These are phyloP conservation scores for Aspergillus carlsbadensis DNA, from an alignment of 495 filamentous ascomycete species.

Conservation along the genomic window DNA sequence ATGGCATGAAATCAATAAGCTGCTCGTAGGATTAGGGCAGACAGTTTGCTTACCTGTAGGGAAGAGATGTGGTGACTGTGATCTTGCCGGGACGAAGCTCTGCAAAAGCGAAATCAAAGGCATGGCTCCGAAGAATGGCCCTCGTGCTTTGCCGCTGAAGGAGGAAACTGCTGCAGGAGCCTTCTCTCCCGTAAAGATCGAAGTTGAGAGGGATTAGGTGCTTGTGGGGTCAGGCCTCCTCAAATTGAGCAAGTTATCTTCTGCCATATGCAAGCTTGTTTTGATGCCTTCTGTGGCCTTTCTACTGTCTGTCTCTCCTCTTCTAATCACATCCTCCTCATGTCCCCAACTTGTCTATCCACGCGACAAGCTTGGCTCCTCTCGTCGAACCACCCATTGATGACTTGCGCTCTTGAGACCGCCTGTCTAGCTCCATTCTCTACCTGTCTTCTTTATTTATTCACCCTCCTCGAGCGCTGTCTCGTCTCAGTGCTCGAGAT, in stretches of 20 bases:
- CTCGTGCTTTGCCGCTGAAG: conserved; percentile 38
- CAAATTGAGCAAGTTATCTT: not conserved
- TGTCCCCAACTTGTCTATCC: not conserved
- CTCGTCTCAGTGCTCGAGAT: not conserved
- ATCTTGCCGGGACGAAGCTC: conserved; percentile 67
- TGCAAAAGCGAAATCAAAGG: conserved; percentile 66
- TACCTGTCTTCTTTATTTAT: not conserved
- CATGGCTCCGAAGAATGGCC: conserved; percentile 29
- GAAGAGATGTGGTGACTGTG: conserved; percentile 78
- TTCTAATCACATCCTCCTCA: not conserved
- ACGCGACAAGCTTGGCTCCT: not conserved
- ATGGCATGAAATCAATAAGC: conserved; percentile 93
- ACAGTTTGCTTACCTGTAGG: conserved; percentile 81
- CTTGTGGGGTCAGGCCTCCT: not conserved
- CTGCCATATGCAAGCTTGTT: not conserved
- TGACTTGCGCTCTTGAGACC: not conserved
- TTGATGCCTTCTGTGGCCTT: not conserved
- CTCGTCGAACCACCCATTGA: not conserved
- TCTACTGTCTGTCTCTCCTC: not conserved
- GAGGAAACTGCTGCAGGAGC: conserved; percentile 45
- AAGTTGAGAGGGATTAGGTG: conserved; percentile 26
- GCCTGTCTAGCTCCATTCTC: not conserved
- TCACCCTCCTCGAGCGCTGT: not conserved
- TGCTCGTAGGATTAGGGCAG: conserved; percentile 91
- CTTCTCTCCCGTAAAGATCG: conserved; percentile 35